These are phyloP conservation scores for Aspergillus aculeatus DNA, from an alignment of 2,329 filamentous ascomycete genomes.

Conservation along the genomic window DNA sequence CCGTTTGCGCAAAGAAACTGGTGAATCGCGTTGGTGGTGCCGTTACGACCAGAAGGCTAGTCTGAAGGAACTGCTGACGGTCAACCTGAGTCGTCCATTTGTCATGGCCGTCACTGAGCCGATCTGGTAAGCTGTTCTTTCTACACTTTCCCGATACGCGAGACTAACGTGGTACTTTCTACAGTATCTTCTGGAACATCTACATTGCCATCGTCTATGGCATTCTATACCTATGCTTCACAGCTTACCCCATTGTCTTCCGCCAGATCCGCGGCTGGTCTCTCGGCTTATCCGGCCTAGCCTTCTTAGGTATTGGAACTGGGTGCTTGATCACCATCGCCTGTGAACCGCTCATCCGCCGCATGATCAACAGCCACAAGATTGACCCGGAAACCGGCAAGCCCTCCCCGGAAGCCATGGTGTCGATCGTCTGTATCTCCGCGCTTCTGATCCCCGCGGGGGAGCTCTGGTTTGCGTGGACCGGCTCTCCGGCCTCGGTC, in stretches of 20 bases:
- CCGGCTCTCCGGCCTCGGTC: slow-evolving; percentile 70
- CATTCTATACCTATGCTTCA: slow-evolving; percentile 86
- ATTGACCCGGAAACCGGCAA: slow-evolving; percentile 73
- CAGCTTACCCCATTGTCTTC: slow-evolving; percentile 86
- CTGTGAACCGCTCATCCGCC: slow-evolving; percentile 67
- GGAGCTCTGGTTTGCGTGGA: slow-evolving; percentile 87
- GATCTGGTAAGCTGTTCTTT: slow-evolving; percentile 62
- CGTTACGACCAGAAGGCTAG: slow-evolving; percentile 72
- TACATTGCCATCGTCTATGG: slow-evolving; percentile 77
- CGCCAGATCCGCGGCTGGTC: slow-evolving; percentile 72
- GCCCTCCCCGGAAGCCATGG: slow-evolving; percentile 74
- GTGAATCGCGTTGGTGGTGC: slow-evolving; percentile 72
- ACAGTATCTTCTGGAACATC: slow-evolving; percentile 69
- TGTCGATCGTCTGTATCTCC: slow-evolving; percentile 75
- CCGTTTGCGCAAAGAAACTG: slow-evolving; percentile 63
- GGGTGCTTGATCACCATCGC: slow-evolving; percentile 54
- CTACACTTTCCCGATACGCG: background rate
- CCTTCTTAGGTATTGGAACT: slow-evolving; percentile 71
- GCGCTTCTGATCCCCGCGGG: slow-evolving; percentile 72
- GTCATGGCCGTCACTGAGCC: slow-evolving; percentile 76
- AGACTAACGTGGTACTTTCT: background rate
- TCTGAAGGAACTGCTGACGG: slow-evolving; percentile 66
- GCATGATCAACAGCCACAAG: slow-evolving; percentile 73
- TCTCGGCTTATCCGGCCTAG: slow-evolving; percentile 69
- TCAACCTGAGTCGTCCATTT: slow-evolving; percentile 76